Evolutionary conservation across 2,329 filamentous ascomycete species (phyloP), one percentile per base, ranked within the genome.

Genomic region (Verticillium longisporum): DNA sequence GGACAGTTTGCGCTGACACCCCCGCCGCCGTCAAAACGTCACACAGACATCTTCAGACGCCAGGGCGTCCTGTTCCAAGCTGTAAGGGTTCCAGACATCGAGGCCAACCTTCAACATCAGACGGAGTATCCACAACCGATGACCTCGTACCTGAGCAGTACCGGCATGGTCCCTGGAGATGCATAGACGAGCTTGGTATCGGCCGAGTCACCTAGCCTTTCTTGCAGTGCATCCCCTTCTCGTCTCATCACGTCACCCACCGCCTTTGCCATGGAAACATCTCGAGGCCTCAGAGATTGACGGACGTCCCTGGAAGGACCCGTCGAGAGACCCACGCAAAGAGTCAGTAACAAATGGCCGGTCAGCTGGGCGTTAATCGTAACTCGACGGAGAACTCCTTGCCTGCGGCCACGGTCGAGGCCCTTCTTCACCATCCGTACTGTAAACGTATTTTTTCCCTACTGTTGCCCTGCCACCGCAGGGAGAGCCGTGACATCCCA

Each of bases 21-120:
- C 41, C 41, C 41, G 54, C 54, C 13, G 54, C 26, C 32, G 54
- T 55, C 54, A 55, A 55, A 56, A 56, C 55, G 55, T 56, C 34
- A 36, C 55, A 56, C 55, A 57, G 61, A 57, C 38, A 59, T 56
- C 37, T 56, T 60, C 60, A 61, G 45, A 50, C 41, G 41, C 41
- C 41, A 50, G 41, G 34, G 41, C 41, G 41, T 26, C 41, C 18
- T 50, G 41, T 50, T 50, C 41, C 41, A 50, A 50, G 41, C 41
- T 26, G 41, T 18, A 50, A 13, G 21, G 41, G 41, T 50, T 50
- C 41, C 41, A 50, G 41, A 50, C 41, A 50, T 50, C n/a, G 21
- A 50, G 14, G 18, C 15, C 41, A n/a, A 50, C 41, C 41, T 11
- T n/a, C n/a, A 13, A 50, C n/a, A 26, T 50, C 41, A 50, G 41